phyloP scores from a whole-genome alignment of 805 yeast species.

The Yamadazyma laniorum region DNA sequence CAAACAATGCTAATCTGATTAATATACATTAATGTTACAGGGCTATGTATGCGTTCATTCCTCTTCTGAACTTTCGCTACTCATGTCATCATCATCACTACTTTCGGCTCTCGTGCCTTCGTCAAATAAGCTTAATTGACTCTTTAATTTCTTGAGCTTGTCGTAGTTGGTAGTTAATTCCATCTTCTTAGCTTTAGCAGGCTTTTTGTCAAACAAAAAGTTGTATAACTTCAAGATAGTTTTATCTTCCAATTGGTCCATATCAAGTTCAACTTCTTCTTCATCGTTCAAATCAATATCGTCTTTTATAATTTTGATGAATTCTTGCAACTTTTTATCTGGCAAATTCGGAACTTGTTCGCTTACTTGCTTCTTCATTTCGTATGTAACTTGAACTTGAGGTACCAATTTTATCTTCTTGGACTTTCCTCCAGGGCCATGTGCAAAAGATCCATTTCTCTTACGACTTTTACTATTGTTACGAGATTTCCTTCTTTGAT shows the following conservation, averaged over 20 bases:
- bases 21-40: constrained; percentile 11
- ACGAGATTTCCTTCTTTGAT: constrained; percentile 46
- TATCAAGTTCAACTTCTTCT: constrained; percentile 89
- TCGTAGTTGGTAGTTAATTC: constrained; percentile 34
- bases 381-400: constrained; percentile 67
- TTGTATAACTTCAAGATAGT: constrained; percentile 82
- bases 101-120: constrained; percentile 24
- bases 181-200: constrained; percentile 30
- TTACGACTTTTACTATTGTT: constrained; percentile 29
- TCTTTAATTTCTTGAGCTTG: constrained; percentile 65
- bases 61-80: constrained; percentile 67
- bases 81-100: constrained; percentile 49
- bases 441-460: constrained; percentile 12
- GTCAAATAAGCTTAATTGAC: constrained; percentile 46
- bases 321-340: constrained; percentile 79
- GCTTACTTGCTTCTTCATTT: constrained; percentile 92
- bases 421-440: constrained; percentile 9
- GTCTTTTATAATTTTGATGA: constrained; percentile 80
- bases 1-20: constrained; percentile 1
- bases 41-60: constrained; percentile 38
- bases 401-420: constrained; percentile 21
- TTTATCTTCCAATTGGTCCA: constrained; percentile 84
- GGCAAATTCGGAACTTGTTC: constrained; percentile 77
- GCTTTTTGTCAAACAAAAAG: constrained; percentile 57
- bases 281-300: constrained; percentile 61